phyloP scores from a whole-genome alignment of 202 grass and related monocot species.

The Zizania palustris region DNA sequence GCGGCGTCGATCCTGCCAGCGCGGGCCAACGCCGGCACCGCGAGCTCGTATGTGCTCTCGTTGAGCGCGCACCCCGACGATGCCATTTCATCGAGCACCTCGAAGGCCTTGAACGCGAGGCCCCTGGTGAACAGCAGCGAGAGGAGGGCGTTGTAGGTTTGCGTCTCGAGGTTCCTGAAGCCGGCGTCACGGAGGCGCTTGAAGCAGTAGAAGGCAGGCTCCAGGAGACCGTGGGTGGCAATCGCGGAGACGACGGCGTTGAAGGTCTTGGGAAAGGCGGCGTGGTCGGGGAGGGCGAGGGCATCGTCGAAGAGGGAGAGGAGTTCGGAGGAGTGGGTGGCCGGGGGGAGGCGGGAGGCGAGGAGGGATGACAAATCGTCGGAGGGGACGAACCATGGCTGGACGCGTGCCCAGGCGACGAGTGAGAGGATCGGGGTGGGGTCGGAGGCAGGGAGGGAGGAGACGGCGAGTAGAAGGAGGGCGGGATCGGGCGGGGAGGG shows the following conservation, averaged over 20 bases:
- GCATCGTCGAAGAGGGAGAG: slow-evolving; percentile 77
- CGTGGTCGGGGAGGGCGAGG: slow-evolving; percentile 48
- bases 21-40: slow-evolving; percentile 71
- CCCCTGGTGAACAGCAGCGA: slow-evolving; percentile 82
- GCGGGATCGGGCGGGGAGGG: slow-evolving; percentile 68
- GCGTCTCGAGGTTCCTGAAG: slow-evolving; percentile 53
- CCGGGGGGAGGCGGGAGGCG: slow-evolving; percentile 57
- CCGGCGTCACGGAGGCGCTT: slow-evolving; percentile 75
- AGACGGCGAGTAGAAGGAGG: slow-evolving; percentile 62
- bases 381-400: slow-evolving; percentile 69
- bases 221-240: slow-evolving; percentile 56
- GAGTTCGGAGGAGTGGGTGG: slow-evolving; percentile 61
- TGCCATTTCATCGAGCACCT: slow-evolving; percentile 82
- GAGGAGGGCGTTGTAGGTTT: slow-evolving; percentile 77
- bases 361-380: slow-evolving; percentile 66
- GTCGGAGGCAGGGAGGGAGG: slow-evolving; percentile 68
- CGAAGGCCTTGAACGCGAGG: slow-evolving; percentile 86
- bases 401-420: slow-evolving; percentile 70
- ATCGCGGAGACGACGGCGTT: slow-evolving; percentile 64
- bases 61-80: slow-evolving; percentile 52
- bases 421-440: slow-evolving; percentile 76
- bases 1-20: slow-evolving; percentile 78
- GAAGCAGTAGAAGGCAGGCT: slow-evolving; percentile 82
- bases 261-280: slow-evolving; percentile 60
- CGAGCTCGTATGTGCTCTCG: slow-evolving; percentile 76